Conservation (phyloP, 306 rosid species). For the Cucurbita maxima region DNA sequence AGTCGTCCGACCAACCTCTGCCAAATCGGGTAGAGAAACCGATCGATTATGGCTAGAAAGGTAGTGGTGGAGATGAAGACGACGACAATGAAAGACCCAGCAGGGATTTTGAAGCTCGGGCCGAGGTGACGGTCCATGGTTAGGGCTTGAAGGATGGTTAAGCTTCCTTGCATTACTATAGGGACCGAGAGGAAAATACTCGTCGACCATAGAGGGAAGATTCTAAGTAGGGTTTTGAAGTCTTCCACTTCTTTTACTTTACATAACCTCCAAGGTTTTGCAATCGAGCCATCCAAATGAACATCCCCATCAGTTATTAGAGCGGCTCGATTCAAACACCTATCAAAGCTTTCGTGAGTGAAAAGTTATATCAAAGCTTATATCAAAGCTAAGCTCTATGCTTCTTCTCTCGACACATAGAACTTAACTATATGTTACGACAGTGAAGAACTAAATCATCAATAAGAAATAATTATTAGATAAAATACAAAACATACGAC, state of each 20-base stretch:
- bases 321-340: conserved; percentile 43
- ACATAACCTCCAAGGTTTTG: conserved; percentile 45
- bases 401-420: too few relatives aligned
- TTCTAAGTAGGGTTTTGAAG: conserved; percentile 26
- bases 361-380: background rate
- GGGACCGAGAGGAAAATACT: conserved; percentile 33
- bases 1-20: conserved; percentile 13
- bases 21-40: conserved; percentile 30
- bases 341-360: background rate
- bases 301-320: conserved; percentile 32
- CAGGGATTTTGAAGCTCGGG: conserved; percentile 33
- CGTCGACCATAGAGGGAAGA: conserved; percentile 37
- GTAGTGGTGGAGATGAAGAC: conserved; percentile 20
- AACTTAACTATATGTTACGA: too few relatives aligned
- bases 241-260: conserved; percentile 44
- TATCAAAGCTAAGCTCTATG: too few relatives aligned
- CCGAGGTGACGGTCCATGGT: conserved; percentile 43
- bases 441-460: too few relatives aligned
- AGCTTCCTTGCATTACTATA: conserved; percentile 24
- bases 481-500: too few relatives aligned
- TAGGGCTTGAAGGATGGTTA: conserved; percentile 45
- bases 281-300: conserved; percentile 16
- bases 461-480: too few relatives aligned
- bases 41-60: conserved; percentile 29
- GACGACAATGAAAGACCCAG: conserved; percentile 22